A percentile compares a stretch with the other conserved stretches of the same genome.
phyloP scores from a whole-genome alignment of 2,329 filamentous ascomycete species.

The Claviceps capensis region DNA sequence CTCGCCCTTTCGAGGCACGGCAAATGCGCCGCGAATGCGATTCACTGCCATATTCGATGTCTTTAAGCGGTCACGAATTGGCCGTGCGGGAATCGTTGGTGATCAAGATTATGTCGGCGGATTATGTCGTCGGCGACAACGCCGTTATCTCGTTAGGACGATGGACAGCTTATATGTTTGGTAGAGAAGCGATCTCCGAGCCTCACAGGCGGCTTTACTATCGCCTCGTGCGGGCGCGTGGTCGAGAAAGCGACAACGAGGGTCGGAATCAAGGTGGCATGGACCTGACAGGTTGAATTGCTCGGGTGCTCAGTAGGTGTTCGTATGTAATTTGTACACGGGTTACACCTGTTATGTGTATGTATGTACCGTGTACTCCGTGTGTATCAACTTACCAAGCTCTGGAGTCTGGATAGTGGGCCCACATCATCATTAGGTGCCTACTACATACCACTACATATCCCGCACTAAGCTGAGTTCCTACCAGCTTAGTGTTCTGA shows the following conservation, averaged over 20 bases:
- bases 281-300: background rate
- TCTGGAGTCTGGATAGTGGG: too few species aligned
- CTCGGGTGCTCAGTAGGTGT: too few species aligned
- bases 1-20: conserved; percentile 87
- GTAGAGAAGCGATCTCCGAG: background rate
- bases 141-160: background rate
- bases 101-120: background rate
- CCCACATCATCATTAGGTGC: too few species aligned
- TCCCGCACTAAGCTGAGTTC: too few species aligned
- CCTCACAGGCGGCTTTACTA: background rate
- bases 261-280: background rate
- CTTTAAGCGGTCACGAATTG: conserved; percentile 7
- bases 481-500: too few species aligned
- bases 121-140: background rate
- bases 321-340: too few species aligned
- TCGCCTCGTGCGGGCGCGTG: conserved; percentile 1
- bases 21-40: conserved; percentile 87
- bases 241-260: background rate
- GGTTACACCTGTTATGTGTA: too few species aligned
- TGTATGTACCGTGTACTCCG: too few species aligned
- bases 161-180: background rate
- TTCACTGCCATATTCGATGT: conserved; percentile 70
- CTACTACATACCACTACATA: too few species aligned
- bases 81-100: conserved; percentile 4
- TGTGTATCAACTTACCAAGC: too few species aligned